A percentile compares a stretch with the other conserved stretches of the same genome.
phyloP scores from a whole-genome alignment of 306 rosid species.

The Styphnolobium japonicum region DNA sequence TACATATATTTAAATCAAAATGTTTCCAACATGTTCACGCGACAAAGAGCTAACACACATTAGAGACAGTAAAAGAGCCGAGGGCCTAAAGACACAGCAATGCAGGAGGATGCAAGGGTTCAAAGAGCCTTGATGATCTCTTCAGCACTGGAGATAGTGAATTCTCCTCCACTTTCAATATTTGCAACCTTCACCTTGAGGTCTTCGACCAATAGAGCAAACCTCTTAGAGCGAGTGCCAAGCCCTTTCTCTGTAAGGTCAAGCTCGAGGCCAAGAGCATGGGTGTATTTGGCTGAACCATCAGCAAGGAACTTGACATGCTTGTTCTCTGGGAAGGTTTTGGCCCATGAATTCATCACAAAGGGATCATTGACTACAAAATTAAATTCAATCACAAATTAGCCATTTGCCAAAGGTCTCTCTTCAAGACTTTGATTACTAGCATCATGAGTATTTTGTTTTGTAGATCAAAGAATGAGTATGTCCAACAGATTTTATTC shows the following conservation, averaged over 20 bases:
- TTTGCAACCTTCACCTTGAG: constrained; percentile 88
- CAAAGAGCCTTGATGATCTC: constrained; percentile 88
- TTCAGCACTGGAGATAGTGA: constrained; percentile 81
- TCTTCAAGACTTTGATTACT: not conserved
- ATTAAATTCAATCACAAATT: not conserved
- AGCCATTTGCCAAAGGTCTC: not conserved
- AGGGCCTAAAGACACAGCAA: not conserved
- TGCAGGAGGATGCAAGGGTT: constrained; percentile 6
- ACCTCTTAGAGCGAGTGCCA: constrained; percentile 77
- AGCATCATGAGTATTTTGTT: not conserved
- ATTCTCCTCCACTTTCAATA: constrained; percentile 78
- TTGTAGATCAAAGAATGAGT: not conserved
- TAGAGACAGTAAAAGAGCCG: not conserved
- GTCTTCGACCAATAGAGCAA: constrained; percentile 74
- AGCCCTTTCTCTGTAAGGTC: constrained; percentile 82
- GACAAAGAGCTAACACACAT: not conserved
- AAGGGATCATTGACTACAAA: constrained; percentile 82
- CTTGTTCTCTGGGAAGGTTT: constrained; percentile 82
- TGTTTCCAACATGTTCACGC: not conserved
- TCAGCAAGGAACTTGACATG: constrained; percentile 89
- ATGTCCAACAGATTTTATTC: not conserved
- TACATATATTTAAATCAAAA: constrained; percentile 3
- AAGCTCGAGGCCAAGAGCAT: constrained; percentile 83
- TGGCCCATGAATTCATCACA: constrained; percentile 93
- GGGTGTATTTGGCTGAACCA: constrained; percentile 80